Evolutionary conservation across 768 basidiomycete species (phyloP).

Genomic region (Inosperma sp.): DNA sequence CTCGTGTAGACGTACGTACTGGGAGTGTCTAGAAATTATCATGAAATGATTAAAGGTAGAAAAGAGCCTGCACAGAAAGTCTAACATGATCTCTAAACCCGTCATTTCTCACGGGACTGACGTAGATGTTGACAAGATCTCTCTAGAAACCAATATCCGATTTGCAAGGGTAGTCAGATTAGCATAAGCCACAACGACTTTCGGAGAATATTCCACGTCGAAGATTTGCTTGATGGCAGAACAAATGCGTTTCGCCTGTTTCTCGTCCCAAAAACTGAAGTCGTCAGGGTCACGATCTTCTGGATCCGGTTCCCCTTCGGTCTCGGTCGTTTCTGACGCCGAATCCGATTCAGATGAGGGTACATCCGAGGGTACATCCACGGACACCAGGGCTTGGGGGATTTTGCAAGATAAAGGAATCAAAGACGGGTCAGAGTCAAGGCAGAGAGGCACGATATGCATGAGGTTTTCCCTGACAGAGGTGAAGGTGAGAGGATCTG

Average conservation of each 20-base stretch:
- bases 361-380: conserved; percentile 8
- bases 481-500: conserved; percentile 50
- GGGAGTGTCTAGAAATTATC: no score
- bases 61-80: background rate
- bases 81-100: background rate
- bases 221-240: conserved; percentile 75
- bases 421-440: conserved; percentile 81
- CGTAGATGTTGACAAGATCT: conserved; percentile 36
- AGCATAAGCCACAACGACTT: conserved; percentile 91
- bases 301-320: conserved; percentile 25
- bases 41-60: background rate
- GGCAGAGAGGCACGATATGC: conserved; percentile 77
- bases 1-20: no score
- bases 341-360: conserved; percentile 17
- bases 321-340: conserved; percentile 8
- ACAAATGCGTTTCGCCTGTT: conserved; percentile 87
- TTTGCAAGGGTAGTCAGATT: conserved; percentile 83
- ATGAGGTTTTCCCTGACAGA: conserved; percentile 64
- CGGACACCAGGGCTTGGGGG: conserved; percentile 3
- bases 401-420: conserved; percentile 64
- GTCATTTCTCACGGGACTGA: background rate
- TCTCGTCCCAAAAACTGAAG: conserved; percentile 89
- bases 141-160: conserved; percentile 75
- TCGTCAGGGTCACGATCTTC: conserved; percentile 77
- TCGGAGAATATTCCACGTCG: conserved; percentile 81